Evolutionary conservation across 2,329 filamentous ascomycete species (phyloP), one percentile per base, ranked within the genome.

Genomic region (Fusarium musae): DNA sequence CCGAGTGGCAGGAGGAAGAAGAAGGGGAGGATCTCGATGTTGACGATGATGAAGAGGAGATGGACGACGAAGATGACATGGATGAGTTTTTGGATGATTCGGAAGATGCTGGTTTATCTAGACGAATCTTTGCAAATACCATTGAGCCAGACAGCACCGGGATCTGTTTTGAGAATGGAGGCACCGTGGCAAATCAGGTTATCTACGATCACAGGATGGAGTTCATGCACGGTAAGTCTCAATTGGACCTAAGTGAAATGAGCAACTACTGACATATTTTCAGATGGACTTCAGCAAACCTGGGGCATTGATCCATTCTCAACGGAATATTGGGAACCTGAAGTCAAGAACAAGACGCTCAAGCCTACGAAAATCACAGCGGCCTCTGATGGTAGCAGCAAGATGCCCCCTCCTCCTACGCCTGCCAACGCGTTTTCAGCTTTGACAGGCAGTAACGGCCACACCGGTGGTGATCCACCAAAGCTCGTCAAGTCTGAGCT

Each of bases 21-120:
- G 89, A 84, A 63, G 92, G 92, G 32, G 92, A 93, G 47, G 91
- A 93, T 56, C 87, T 93, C 19, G 88, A 91, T 5, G 85, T 91
- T 32, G 92, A 93, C 26, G 91, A 93, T 13, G 87, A 88, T 34
- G 89, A 88, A 84, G 95, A 88, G 85, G 95, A 88, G n/a, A 72
- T 86, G 1, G 92, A 93, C 64, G 92, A 93, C 63, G 92, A 90
- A n/a, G 93, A 93, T 21, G 95, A 97, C 67, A 93, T 97, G 91
- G 93, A 94, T 8, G 95, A 91, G 23, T 98, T 98, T 78, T 85
- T 98, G 4, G 95, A 97, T 75, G 94, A 97, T 76, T 93, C 93
- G 10, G 93, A 97, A 59, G 93, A 96, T 69, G 79, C 81, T 78
- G 88, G 84, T 67, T 83, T 82, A 79, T 85, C 82, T 72, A 86